Conservation (phyloP, 1,139 yeast species). For the Debaryomyces sp. region DNA sequence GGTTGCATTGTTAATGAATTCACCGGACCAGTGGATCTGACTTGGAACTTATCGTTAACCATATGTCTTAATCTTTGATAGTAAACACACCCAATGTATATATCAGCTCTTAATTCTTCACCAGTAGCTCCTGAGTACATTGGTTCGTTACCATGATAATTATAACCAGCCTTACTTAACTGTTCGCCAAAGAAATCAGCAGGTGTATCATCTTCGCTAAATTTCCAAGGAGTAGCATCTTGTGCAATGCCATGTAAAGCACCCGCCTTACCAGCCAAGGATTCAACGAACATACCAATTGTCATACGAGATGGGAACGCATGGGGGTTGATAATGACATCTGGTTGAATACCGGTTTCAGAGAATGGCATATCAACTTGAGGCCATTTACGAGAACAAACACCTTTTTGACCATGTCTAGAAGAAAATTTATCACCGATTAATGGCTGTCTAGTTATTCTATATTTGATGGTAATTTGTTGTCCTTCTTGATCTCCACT, state of each 20-base stretch:
- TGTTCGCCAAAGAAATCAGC: conserved; percentile 98
- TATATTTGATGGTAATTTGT: conserved; percentile 81
- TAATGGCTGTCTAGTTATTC: conserved; percentile 88
- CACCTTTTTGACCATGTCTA: conserved; percentile 99
- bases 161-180: conserved; percentile 83
- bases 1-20: conserved; percentile 98
- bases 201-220: conserved; percentile 89
- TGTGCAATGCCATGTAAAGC: conserved; percentile 97
- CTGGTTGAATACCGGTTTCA: conserved; percentile 96
- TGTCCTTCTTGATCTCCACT: conserved; percentile 79
- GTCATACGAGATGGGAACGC: conserved; percentile 99
- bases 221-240: conserved; percentile 96
- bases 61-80: conserved; percentile 98
- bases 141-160: conserved; percentile 98
- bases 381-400: conserved; percentile 98
- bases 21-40: conserved; percentile 98
- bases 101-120: conserved; percentile 93
- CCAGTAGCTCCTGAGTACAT: conserved; percentile 99
- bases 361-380: conserved; percentile 95
- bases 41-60: conserved; percentile 99
- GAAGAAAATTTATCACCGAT: conserved; percentile 99
- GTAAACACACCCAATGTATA: conserved; percentile 94
- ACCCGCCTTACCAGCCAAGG: conserved; percentile 97
- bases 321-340: conserved; percentile 95
- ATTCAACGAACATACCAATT: conserved; percentile 98